Evolutionary conservation across 2,329 filamentous ascomycete genomes (phyloP), one percentile per base, ranked within the genome.

Genomic region (Scytalidium lignicola): DNA sequence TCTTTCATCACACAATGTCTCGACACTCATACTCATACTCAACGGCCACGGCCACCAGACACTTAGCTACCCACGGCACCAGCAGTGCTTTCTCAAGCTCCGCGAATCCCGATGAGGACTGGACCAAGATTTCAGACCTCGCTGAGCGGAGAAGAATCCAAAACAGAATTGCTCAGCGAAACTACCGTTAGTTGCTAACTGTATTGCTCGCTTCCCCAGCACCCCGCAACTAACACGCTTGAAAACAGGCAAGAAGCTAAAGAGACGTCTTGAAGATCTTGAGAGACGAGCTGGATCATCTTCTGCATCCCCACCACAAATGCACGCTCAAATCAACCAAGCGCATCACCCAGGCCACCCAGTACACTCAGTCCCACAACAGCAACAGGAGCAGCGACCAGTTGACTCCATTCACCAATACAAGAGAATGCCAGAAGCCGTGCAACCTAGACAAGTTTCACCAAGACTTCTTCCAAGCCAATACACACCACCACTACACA

Each of bases 51-150:
- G 49, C 58, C 20, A 52, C 76, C 83, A 82, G 86, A 67, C 85
- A 89, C 65, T 85, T 86, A 61, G 76, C 82, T 39, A 78, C 74
- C 56, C 84, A 90, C 65, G 85, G 85, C 66, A 95, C 88, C 54
- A 96, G 90, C 74, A 96, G 90, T 72, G 92, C 92, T 60, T 96
- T 95, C 76, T 95, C 89, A 72, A 87, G 86, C 62, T 95, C 90
- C 56, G 92, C 91, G 61, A 95, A 95, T 68, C 88, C 92, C 48
- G 91, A 96, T 65, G 92, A 97, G 73, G 92, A 97, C 74, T 97
- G 92, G 92, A 96, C 92, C 66, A 95, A 96, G 82, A 96, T 97
- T 67, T 95, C 92, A 50, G 92, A 97, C 70, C 84, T 97, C 52
- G 92, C 91, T 46, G 92, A 97, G 73, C 85, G 93, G 65, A 79